These are phyloP conservation scores for Trichoderma atroviride DNA, from an alignment of 2,329 filamentous ascomycete species.

Conservation along the genomic window DNA sequence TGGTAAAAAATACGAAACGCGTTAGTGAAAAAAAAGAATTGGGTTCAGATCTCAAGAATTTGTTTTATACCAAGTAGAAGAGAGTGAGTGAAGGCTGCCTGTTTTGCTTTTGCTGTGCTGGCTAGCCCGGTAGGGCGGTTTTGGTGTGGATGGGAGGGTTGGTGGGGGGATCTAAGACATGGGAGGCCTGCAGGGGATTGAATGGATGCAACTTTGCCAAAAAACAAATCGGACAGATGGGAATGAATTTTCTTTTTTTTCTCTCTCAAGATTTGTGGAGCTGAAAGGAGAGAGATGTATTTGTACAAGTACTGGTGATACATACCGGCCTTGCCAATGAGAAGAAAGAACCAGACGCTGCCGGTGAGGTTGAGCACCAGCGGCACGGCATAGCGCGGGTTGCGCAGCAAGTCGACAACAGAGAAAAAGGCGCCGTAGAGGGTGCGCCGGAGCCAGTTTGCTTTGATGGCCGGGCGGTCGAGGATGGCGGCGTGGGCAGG, in stretches of 20 bases:
- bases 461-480: slow-evolving; percentile 51
- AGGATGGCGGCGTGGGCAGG: slow-evolving; percentile 60
- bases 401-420: slow-evolving; percentile 75
- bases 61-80: not conserved
- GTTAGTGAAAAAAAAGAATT: slow-evolving; percentile 39
- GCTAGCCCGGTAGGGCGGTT: slow-evolving; percentile 17
- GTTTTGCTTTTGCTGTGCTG: not conserved
- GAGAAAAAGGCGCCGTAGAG: slow-evolving; percentile 70
- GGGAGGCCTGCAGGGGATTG: not conserved
- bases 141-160: slow-evolving; percentile 6
- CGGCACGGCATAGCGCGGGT: slow-evolving; percentile 83
- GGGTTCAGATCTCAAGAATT: slow-evolving; percentile 5
- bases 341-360: slow-evolving; percentile 93
- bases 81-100: not conserved
- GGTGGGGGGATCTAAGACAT: slow-evolving; percentile 12
- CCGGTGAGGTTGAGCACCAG: slow-evolving; percentile 87
- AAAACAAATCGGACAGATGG: not conserved
- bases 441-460: slow-evolving; percentile 64
- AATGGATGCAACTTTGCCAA: not conserved
- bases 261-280: not conserved
- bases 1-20: slow-evolving; percentile 40
- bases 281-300: not conserved
- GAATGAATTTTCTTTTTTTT: not conserved
- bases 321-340: slow-evolving; percentile 89
- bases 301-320: slow-evolving; percentile 29